phyloP scores from a whole-genome alignment of 163 green algal genomes.

The Dunaliella salina region DNA sequence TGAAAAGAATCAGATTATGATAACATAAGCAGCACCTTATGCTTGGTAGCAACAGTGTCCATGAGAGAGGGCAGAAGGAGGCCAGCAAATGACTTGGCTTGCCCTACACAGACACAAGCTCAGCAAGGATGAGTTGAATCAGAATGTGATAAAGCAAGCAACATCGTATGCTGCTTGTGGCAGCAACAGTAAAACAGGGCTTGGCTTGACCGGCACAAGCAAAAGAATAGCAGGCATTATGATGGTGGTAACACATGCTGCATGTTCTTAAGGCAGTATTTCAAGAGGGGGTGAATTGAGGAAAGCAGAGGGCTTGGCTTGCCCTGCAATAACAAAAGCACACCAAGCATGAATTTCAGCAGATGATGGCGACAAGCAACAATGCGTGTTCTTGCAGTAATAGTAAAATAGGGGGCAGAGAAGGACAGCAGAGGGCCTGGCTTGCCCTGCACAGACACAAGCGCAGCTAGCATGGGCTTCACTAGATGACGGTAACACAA shows the following conservation, averaged over 20 bases:
- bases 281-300: not conserved
- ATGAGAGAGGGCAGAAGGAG: slow-evolving; percentile 93
- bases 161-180: too few species aligned
- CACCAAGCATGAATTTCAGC: too few species aligned
- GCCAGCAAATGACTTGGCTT: slow-evolving; percentile 51
- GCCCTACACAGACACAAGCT: not conserved
- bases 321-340: too few species aligned
- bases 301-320: not conserved
- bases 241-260: too few species aligned
- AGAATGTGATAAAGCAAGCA: not conserved
- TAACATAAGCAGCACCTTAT: too few species aligned
- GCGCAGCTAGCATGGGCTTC: slow-evolving; percentile 3
- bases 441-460: slow-evolving; percentile 28
- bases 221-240: slow-evolving; percentile 10
- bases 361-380: too few species aligned
- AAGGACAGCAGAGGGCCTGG: slow-evolving; percentile 73
- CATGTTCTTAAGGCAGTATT: too few species aligned
- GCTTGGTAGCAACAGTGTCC: slow-evolving; percentile 83
- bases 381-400: too few species aligned
- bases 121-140: slow-evolving; percentile 8
- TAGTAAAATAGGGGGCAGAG: too few species aligned
- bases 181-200: slow-evolving; percentile 79
- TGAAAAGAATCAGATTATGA: not conserved
- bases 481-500: not conserved
- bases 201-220: not conserved